Conservation (phyloP, 352 stramenopile genomes). For the Albugo laibachii region DNA sequence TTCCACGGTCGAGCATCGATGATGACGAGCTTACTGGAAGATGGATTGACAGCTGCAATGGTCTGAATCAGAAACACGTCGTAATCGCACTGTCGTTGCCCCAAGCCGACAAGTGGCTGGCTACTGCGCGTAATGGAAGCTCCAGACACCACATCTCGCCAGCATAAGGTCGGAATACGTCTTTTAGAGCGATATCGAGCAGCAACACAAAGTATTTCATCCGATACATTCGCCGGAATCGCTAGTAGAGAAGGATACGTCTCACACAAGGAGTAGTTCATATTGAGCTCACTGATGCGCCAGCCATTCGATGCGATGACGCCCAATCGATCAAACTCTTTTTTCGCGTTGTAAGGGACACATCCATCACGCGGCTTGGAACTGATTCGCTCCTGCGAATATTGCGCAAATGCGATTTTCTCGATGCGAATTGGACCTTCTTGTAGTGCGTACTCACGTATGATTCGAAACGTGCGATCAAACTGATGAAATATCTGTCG, state of each 20-base stretch:
- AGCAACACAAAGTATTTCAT: slow-evolving; percentile 34
- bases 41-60: slow-evolving; percentile 54
- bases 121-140: slow-evolving; percentile 66
- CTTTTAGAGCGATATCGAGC: slow-evolving; percentile 75
- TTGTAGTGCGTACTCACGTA: slow-evolving; percentile 35
- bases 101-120: slow-evolving; percentile 64
- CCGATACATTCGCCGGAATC: slow-evolving; percentile 35
- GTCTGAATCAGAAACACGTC: slow-evolving; percentile 71
- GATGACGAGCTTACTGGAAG: slow-evolving; percentile 69
- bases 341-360: slow-evolving; percentile 42
- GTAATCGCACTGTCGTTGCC: slow-evolving; percentile 64
- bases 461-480: slow-evolving; percentile 33
- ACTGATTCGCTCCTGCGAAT: slow-evolving; percentile 32
- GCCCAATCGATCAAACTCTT: slow-evolving; percentile 21
- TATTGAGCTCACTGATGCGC: slow-evolving; percentile 49
- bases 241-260: slow-evolving; percentile 67
- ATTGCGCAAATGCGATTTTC: slow-evolving; percentile 35
- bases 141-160: slow-evolving; percentile 45
- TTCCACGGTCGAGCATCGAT: slow-evolving; percentile 80
- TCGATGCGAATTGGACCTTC: slow-evolving; percentile 15
- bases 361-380: slow-evolving; percentile 29
- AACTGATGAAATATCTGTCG: slow-evolving; percentile 67
- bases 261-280: slow-evolving; percentile 38
- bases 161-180: slow-evolving; percentile 67
- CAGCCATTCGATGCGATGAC: slow-evolving; percentile 16